Conservation (phyloP, 179 eudicot species). For the Heliamphora pulchella region DNA sequence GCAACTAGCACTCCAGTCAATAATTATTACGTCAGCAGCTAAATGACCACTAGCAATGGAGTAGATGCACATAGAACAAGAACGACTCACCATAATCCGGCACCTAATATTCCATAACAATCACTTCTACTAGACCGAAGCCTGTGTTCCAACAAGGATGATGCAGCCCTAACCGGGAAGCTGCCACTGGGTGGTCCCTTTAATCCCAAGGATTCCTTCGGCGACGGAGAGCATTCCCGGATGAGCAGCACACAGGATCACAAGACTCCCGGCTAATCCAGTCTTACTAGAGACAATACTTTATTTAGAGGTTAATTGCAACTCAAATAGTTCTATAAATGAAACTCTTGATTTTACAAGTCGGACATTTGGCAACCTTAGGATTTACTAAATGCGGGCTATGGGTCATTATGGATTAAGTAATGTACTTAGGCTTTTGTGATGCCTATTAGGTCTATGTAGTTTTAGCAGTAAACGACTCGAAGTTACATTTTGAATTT, state of each 20-base stretch:
- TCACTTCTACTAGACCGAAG: not conserved
- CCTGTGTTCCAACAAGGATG: not conserved
- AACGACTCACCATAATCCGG: not conserved
- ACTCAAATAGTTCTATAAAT: not conserved
- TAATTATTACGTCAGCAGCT: not conserved
- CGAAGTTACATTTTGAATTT: not conserved
- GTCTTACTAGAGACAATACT: not conserved
- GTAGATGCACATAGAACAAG: not conserved
- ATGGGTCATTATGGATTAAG: no score
- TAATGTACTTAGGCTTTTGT: no score
- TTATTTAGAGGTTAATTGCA: not conserved
- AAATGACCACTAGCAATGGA: not conserved
- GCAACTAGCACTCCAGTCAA: not conserved
- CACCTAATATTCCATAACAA: not conserved
- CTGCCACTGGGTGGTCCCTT: not conserved
- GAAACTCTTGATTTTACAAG: not conserved
- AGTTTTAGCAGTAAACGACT: not conserved
- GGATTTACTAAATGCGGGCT: not conserved
- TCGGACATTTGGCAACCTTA: not conserved
- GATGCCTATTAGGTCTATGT: no score
- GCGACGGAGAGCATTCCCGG: not conserved
- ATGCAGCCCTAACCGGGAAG: not conserved
- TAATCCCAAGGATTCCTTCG: not conserved
- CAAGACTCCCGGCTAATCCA: no score
- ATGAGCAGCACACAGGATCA: not conserved